phyloP scores from a whole-genome alignment of 768 basidiomycete genomes.

The Hypsizygus marmoreus region DNA sequence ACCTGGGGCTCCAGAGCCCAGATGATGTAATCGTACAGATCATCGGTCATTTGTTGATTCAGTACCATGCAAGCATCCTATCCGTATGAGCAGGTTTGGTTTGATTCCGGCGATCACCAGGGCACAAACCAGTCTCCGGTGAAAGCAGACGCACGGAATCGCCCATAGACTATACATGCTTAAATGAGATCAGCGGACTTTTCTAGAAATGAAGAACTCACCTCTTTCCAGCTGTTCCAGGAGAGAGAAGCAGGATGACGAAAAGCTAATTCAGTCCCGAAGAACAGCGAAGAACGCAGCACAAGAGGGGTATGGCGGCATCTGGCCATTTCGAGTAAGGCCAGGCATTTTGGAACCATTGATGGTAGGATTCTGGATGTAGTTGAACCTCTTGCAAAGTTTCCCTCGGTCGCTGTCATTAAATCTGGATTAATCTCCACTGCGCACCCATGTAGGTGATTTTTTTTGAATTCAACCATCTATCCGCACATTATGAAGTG shows the following conservation, averaged over 20 bases:
- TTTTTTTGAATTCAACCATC: neutral
- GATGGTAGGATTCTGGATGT: too few relatives aligned
- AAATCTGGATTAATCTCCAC: conserved; percentile 3
- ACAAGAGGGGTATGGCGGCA: too few relatives aligned
- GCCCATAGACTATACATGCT: too few relatives aligned
- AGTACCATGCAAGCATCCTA: neutral
- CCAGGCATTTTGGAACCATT: neutral
- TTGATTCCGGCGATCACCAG: conserved; percentile 4
- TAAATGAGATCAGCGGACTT: too few relatives aligned
- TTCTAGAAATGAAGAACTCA: too few relatives aligned
- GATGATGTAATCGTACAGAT: conserved; percentile 12
- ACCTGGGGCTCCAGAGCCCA: neutral
- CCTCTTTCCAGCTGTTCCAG: too few relatives aligned
- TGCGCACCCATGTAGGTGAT: conserved; percentile 1
- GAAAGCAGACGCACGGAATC: too few relatives aligned
- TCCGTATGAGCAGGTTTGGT: conserved; percentile 1
- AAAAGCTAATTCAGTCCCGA: too few relatives aligned
- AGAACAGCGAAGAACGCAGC: too few relatives aligned
- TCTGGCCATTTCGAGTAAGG: conserved; percentile 1
- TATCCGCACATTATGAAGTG: neutral
- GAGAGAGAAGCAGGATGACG: too few relatives aligned
- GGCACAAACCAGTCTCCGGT: neutral
- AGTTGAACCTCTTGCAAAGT: too few relatives aligned
- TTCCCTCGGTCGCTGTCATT: neutral
- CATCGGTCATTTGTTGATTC: neutral